Evolutionary conservation across 2,329 filamentous ascomycete genomes (phyloP), one percentile per base, ranked within the genome.

Genomic region (Thielaviopsis euricoi): DNA sequence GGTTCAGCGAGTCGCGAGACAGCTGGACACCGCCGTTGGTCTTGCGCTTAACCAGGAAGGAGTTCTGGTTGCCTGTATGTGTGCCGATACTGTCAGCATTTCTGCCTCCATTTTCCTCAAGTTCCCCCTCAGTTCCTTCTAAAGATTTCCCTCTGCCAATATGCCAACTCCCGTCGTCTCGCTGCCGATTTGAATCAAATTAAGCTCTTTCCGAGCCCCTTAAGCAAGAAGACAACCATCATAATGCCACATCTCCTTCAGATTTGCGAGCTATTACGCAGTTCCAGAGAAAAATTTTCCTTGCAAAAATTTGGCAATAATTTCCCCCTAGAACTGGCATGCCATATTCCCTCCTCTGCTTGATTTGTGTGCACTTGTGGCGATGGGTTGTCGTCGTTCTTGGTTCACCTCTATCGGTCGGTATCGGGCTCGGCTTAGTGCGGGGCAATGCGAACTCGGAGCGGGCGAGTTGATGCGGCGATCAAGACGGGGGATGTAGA

Each of bases 1-100:
- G 76, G 83, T 97, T 98, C 66, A 96, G 76, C 68, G 90, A 88
- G 72, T 97, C 91, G 67, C 87, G 86, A 67, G 91, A 97, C 81
- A 98, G 89, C 76, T 87, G 86, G 67, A 86, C 78, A 72, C 87
- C 86, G 70, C 87, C 89, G 69, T 78, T 79, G 67, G 76, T 74
- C 71, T 82, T 85, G 77, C 88, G 86, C 86, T 95, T 95, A 73
- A 91, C 87, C 72, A 95, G 85, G 82, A 79, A 95, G 71, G 88
- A 76, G 78, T 94, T 95, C 77, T 89, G 83, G 78, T 76, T 77
- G 76, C 89, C 90, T 96, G 70, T 61, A 62, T 29, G n/a, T 48
- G 25, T 54, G 12, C 22, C 33, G 19, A 21, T 17, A 40, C 21
- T 49, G 56, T 61, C 53, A 61, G 58, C 40, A 60, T 46, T 53